Evolutionary conservation across 2,329 filamentous ascomycete genomes (phyloP), one percentile per base, ranked within the genome.

Genomic region (Pseudocercospora fijiensis): DNA sequence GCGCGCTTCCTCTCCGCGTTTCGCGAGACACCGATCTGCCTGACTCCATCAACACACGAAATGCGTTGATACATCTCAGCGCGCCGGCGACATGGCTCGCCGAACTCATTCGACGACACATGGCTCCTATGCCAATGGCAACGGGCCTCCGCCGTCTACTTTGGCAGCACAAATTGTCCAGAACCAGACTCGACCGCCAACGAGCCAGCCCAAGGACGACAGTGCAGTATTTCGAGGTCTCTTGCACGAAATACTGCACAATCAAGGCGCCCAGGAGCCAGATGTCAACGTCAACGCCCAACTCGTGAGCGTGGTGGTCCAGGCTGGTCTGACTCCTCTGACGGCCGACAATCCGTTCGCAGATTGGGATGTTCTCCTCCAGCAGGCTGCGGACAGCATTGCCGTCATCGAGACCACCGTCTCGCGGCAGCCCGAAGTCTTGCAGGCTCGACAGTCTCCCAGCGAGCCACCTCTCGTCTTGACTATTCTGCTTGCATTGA

Each of bases 121-220:
- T 52, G 63, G 63, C 18, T 37, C 27, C 67, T 64, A 63, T 24
- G n/a, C 57, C 26, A 74, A 74, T 60, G 69, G 73, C 51, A 69
- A 76, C 69, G 65, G 57, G 27, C 81, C 80, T 27, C 82, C 81
- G 43, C 90, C 92, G 11, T 96, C 93, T 16, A 96, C 92, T 9
- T 84, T 96, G 72, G 92, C 93, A 58, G 91, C 91, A 11, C 91
- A 96, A 76, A 87, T 97, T 62, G 91, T 95, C 67, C 88, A 91
- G 74, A 91, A 91, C 75, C 87, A 89, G 62, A 71, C 66, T 57
- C 62, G 69, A 53, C 63, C 86, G 84, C 51, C 84, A 85, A 59
- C 84, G 85, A 71, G 85, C 85, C 71, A 87, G 60, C 28, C 52
- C 7, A 63, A 60, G 47, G 67, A 66, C 45, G 69, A 71, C 43